Evolutionary conservation across 2,329 filamentous ascomycete genomes (phyloP).

Genomic region (Alternaria gaisen): DNA sequence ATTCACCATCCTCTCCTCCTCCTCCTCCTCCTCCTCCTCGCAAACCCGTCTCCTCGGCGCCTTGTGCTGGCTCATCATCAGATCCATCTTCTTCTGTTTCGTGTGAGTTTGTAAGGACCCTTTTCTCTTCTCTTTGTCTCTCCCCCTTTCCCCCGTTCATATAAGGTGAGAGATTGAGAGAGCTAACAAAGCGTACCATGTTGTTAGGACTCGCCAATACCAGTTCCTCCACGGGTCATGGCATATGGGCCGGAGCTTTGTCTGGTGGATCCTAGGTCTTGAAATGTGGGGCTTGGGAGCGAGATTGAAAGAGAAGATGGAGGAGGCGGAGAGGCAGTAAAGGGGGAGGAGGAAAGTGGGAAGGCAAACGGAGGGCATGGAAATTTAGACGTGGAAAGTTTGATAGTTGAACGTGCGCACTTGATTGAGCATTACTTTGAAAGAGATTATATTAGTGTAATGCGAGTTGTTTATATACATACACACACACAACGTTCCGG

Average conservation of each 20-base stretch:
- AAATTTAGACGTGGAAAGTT: background rate
- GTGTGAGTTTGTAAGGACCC: too few species aligned
- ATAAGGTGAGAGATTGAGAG: too few species aligned
- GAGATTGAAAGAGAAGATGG: background rate
- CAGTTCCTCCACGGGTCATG: background rate
- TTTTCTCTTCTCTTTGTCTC: too few species aligned
- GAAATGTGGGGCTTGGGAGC: background rate
- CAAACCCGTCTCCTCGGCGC: too few species aligned
- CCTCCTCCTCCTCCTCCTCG: too few species aligned
- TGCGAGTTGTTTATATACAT: background rate
- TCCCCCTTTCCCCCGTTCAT: too few species aligned
- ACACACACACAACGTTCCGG: background rate
- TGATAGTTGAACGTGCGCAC: background rate
- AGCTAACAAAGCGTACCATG: too few species aligned
- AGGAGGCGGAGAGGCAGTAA: background rate
- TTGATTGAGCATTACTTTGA: background rate
- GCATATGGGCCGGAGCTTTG: background rate
- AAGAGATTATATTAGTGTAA: slow-evolving; percentile 7
- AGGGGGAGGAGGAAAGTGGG: background rate
- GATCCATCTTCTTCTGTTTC: too few species aligned
- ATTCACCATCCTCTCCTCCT: background rate
- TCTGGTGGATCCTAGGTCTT: background rate
- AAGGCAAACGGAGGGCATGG: background rate
- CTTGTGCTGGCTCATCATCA: too few species aligned
- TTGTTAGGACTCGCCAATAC: background rate